Base-by-base conservation (phyloP, 2,329 filamentous ascomycete genomes). In the Colletotrichum neosansevieriae region DNA sequence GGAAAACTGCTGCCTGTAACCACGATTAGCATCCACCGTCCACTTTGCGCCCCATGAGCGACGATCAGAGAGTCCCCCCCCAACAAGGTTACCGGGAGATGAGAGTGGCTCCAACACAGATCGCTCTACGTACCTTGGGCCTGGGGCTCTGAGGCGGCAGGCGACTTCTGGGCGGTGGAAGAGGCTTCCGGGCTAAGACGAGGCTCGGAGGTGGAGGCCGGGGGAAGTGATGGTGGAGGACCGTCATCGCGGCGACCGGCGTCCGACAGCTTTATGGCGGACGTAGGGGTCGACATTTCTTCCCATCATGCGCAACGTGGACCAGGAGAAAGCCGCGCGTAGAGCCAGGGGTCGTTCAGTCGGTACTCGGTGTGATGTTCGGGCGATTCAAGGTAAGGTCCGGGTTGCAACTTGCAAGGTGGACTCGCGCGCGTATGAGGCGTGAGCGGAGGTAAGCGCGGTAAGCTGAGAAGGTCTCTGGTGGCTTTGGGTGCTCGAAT, bases 101-200 rank as follows among this genome's bases (percentile, higher is more conserved):
- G 49, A 56, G 7, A 19, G 13, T 34, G 49, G 11, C 19, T 29
- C 61, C 42, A 21, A 29, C 21, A 32, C 21, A 53, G 6, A 36
- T 38, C 6, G 42, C 12, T 7, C 44, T 51, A 66, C 76, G 61
- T 76, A 79, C 77, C 76, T 72, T 74, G 74, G 36, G 74, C 61
- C 36, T 79, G 74, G 36, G 73, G 64, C 36, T 79, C 77, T 67
- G 75, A 73, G 53, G 60, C 70, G 36, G 72, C 73, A 63, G 77
- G 67, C 63, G 72, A 69, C 67, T 75, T 69, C n/a, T 69, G 67
- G 21, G 50, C 34, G 11, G 44, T 67, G 12, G 63, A 60, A n/a
- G 67, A 67, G n/a, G 40, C 36, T 47, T 69, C 63, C 6, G 51
- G 70, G 40, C 71, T 70, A 56, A 74, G 53, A 65, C 71, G 63